Evolutionary conservation across 179 eudicot species (phyloP).

Genomic region (Drosera spatulata): DNA sequence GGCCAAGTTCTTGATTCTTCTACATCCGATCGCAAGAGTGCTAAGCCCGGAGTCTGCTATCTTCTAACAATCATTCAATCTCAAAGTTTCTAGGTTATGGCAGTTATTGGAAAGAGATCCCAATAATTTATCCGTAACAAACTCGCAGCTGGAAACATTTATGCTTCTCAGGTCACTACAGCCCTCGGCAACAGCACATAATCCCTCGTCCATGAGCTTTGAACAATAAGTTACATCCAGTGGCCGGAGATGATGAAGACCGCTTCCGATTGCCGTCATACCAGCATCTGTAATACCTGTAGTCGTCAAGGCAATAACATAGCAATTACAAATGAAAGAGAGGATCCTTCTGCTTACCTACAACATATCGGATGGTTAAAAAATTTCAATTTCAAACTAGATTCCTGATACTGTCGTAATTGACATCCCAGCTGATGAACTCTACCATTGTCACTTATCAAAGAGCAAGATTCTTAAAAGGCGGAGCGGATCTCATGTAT

Average conservation of each 20-base stretch:
- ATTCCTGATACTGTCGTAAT: too few relatives aligned
- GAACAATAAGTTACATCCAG: conserved; percentile 80
- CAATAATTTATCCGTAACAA: conserved; percentile 44
- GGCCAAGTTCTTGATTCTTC: conserved; percentile 41
- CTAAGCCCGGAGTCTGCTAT: conserved; percentile 64
- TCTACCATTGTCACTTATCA: too few relatives aligned
- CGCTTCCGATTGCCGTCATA: conserved; percentile 46
- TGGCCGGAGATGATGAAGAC: conserved; percentile 51
- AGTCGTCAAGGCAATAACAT: not conserved
- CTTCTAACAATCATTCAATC: conserved; percentile 60
- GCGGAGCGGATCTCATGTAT: too few relatives aligned
- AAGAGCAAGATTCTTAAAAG: too few relatives aligned
- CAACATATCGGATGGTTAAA: not conserved
- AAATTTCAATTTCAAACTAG: too few relatives aligned
- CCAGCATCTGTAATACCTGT: conserved; percentile 82
- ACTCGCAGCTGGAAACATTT: conserved; percentile 67
- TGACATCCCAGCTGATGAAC: too few relatives aligned
- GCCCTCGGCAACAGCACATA: conserved; percentile 60
- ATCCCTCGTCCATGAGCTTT: conserved; percentile 72
- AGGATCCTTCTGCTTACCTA: not conserved
- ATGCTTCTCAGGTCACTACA: conserved; percentile 59
- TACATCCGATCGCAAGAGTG: conserved; percentile 58
- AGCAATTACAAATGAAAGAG: too few relatives aligned
- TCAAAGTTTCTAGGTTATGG: conserved; percentile 49
- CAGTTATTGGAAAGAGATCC: conserved; percentile 54